A percentile compares a stretch with the other conserved stretches of the same genome.
Evolutionary conservation across 208 protist genomes (phyloP).

Genomic region (Borovskyia barvae): DNA sequence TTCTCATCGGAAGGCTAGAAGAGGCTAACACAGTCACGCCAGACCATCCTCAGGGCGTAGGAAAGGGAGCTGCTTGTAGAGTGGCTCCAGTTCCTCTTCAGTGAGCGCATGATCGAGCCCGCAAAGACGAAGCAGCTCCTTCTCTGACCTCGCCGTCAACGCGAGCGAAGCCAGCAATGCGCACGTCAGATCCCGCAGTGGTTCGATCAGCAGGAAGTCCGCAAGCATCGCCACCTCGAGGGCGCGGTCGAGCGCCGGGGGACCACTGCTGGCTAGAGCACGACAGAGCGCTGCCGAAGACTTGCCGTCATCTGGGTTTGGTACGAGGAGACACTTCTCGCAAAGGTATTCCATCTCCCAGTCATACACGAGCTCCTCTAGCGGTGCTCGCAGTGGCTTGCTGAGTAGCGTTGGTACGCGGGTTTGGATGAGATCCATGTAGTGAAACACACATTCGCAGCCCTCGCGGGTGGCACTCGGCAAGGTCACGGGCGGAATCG

Average conservation of each 20-base stretch:
- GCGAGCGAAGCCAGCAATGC: conserved; percentile 75
- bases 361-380: conserved; percentile 79
- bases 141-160: conserved; percentile 53
- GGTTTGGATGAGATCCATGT: conserved; percentile 72
- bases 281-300: conserved; percentile 29
- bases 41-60: conserved; percentile 44
- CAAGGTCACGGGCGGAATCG: conserved; percentile 63
- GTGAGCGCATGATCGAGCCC: conserved; percentile 48
- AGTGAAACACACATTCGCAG: conserved; percentile 68
- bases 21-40: conserved; percentile 1
- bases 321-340: conserved; percentile 36
- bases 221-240: conserved; percentile 84
- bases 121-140: conserved; percentile 71
- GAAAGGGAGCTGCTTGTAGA: conserved; percentile 83
- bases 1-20: background rate
- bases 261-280: conserved; percentile 33
- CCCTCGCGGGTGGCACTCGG: conserved; percentile 64
- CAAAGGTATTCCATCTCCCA: conserved; percentile 83
- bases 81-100: conserved; percentile 68
- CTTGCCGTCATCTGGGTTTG: conserved; percentile 18
- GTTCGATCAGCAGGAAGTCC: conserved; percentile 85
- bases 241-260: conserved; percentile 43
- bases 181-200: conserved; percentile 75
- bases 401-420: conserved; percentile 72
- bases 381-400: conserved; percentile 74